These are phyloP conservation scores for Sungouiella thailandica DNA, from an alignment of 805 yeast species.

Conservation along the genomic window DNA sequence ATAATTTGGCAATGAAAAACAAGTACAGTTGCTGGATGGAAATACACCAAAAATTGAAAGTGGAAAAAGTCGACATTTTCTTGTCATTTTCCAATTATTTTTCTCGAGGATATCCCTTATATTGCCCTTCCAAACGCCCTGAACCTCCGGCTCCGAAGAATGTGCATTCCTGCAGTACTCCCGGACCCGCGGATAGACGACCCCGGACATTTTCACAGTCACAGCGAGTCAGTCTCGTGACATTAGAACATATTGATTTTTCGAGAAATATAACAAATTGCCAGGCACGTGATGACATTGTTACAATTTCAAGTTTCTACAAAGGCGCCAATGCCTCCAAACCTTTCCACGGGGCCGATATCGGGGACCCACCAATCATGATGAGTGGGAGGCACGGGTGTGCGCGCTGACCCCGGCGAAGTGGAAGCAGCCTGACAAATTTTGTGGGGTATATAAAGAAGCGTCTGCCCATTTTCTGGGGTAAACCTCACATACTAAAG, in stretches of 20 bases:
- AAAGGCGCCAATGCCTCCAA: not conserved
- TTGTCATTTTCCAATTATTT: too few relatives aligned
- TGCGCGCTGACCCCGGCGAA: conserved; percentile 11
- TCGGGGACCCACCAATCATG: not conserved
- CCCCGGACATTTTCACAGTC: not conserved
- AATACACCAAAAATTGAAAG: not conserved
- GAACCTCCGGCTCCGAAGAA: not conserved
- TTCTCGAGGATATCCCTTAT: too few relatives aligned
- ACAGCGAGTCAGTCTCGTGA: not conserved
- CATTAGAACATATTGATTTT: too few relatives aligned
- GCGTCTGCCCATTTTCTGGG: not conserved
- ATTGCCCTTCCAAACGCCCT: too few relatives aligned
- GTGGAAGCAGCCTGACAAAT: conserved; percentile 6
- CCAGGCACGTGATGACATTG: too few relatives aligned
- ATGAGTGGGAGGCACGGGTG: not conserved
- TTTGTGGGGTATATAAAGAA: conserved; percentile 10
- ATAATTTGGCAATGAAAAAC: not conserved
- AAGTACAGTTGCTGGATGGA: not conserved
- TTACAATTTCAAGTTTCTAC: not conserved
- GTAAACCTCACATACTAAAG: not conserved
- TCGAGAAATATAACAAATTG: too few relatives aligned
- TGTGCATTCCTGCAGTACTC: not conserved
- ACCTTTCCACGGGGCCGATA: not conserved
- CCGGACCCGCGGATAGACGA: conserved; percentile 1
- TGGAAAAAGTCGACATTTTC: not conserved